phyloP scores from a whole-genome alignment of 768 basidiomycete genomes.

The Lentinula edodes region DNA sequence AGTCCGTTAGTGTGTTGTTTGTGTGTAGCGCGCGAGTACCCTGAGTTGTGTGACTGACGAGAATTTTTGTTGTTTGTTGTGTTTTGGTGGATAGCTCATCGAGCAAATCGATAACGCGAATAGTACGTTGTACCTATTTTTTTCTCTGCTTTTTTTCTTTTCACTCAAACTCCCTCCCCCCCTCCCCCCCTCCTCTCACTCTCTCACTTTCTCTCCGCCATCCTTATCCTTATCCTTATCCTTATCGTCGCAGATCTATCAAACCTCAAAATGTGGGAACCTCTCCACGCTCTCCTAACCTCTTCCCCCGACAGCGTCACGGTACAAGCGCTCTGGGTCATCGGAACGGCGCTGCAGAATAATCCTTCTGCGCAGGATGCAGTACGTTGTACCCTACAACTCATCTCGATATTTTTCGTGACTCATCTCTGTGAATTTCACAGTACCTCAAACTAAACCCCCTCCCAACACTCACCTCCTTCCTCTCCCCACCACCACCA shows the following conservation, averaged over 20 bases:
- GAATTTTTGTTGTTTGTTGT: no score
- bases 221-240: no score
- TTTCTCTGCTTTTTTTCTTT: no score
- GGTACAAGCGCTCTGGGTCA: conserved; percentile 73
- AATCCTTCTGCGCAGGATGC: conserved; percentile 79
- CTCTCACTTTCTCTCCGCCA: no score
- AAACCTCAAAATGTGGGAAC: conserved; percentile 74
- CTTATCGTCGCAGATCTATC: conserved; percentile 54
- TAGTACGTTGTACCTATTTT: conserved; percentile 31
- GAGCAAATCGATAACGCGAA: conserved; percentile 92
- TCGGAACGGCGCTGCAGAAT: conserved; percentile 87
- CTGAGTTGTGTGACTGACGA: no score
- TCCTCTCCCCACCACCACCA: conserved; percentile 48
- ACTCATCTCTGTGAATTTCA: no score
- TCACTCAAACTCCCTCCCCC: background rate
- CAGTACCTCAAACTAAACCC: conserved; percentile 67
- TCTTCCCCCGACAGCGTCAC: conserved; percentile 55
- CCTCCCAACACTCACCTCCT: conserved; percentile 54
- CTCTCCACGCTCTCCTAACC: conserved; percentile 59
- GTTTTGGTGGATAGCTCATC: conserved; percentile 63
- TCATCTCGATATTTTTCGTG: no score
- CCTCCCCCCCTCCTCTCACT: no score
- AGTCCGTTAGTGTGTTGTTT: no score
- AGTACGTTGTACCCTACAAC: conserved; percentile 30
- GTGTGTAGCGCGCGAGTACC: no score